phyloP scores from a whole-genome alignment of 352 stramenopile genomes.

The Phytopythium montanum region DNA sequence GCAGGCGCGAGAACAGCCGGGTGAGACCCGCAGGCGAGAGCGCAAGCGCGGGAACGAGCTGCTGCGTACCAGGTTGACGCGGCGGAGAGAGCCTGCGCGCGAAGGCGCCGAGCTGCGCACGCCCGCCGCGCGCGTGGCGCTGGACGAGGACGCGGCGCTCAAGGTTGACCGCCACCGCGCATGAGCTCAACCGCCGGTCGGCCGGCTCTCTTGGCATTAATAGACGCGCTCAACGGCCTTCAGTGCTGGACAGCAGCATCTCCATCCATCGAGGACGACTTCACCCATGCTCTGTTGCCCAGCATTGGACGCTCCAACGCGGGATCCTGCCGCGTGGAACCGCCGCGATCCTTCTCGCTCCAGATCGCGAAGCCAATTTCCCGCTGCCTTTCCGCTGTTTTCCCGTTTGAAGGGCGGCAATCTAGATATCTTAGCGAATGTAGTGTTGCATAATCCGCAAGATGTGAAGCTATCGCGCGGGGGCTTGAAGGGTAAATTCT shows the following conservation, averaged over 20 bases:
- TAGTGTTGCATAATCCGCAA: not conserved
- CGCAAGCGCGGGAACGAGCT: conserved; percentile 34
- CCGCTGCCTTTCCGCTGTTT: not conserved
- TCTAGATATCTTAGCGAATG: too few relatives aligned
- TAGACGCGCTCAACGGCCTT: not conserved
- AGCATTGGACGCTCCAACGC: not conserved
- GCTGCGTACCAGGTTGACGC: conserved; percentile 25
- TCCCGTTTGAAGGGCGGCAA: not conserved
- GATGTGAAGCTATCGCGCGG: not conserved
- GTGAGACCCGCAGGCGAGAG: conserved; percentile 14
- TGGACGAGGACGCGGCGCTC: conserved; percentile 17
- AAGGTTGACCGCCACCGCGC: conserved; percentile 18
- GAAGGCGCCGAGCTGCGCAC: conserved; percentile 21
- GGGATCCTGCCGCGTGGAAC: not conserved
- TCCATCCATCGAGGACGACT: too few relatives aligned
- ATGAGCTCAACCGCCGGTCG: not conserved
- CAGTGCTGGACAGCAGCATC: too few relatives aligned
- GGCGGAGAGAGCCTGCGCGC: conserved; percentile 21
- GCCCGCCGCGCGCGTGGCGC: conserved; percentile 10
- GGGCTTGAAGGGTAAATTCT: not conserved
- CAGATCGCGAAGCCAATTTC: not conserved
- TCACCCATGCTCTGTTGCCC: not conserved
- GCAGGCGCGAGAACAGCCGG: not conserved
- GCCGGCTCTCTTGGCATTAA: not conserved
- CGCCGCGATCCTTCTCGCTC: not conserved